Conservation (phyloP, 345 rosid genomes). For the Salix dunnii region DNA sequence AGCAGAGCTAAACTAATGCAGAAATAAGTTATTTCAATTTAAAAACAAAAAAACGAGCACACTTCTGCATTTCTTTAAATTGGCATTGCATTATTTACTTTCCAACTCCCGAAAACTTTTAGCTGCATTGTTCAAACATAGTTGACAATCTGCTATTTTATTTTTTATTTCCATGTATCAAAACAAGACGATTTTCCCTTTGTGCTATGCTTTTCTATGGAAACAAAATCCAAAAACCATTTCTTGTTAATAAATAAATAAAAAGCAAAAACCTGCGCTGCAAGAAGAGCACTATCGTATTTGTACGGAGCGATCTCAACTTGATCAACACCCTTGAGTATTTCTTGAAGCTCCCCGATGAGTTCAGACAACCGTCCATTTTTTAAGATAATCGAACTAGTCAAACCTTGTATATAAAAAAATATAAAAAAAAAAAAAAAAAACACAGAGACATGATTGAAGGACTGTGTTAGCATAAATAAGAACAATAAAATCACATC, state of each 20-base stretch:
- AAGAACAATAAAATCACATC: background rate
- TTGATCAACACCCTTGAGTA: conserved; percentile 68
- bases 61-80: background rate
- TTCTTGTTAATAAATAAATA: background rate
- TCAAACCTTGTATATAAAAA: conserved; percentile 46
- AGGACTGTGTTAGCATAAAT: background rate
- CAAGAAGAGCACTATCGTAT: conserved; percentile 55
- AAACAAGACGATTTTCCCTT: background rate
- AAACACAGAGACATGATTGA: background rate
- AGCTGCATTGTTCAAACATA: background rate
- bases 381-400: conserved; percentile 66
- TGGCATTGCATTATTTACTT: background rate
- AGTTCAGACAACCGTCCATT: conserved; percentile 75
- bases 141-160: too few relatives aligned
- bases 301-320: conserved; percentile 50
- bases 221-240: background rate
- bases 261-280: conserved; percentile 63
- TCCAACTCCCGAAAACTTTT: background rate
- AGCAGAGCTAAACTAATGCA: background rate
- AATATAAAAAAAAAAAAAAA: conserved; percentile 14
- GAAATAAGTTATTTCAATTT: background rate
- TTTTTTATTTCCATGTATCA: background rate
- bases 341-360: conserved; percentile 71
- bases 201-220: background rate
- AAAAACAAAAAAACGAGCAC: background rate